Evolutionary conservation across 108 stramenopile species (phyloP), one percentile per base, ranked within the genome.

Genomic region (Skeletonema marinoi): DNA sequence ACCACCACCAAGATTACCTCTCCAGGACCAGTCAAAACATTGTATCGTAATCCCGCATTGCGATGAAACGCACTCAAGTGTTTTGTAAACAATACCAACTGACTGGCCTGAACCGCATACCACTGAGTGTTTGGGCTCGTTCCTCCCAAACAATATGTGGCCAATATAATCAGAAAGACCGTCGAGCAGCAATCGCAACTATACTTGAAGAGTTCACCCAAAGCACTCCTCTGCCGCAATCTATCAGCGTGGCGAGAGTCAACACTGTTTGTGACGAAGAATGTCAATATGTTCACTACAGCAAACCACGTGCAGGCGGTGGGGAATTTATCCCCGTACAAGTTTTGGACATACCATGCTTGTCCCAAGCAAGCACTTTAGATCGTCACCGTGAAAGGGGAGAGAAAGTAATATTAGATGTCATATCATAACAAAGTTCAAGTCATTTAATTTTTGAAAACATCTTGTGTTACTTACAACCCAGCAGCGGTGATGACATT

Each of bases 141-240:
- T 30, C 87, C 90, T 9, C 90, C 92, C 78, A 93, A 75, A 74
- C 89, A 90, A 66, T 96, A 93, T 31, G 86, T 85, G 14, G 92
- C 91, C 71, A 94, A 77, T 8, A 96, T 77, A 29, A 78, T 70
- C 54, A 96, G 83, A 80, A 92, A 96, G 1, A 96, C 93, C 3
- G 96, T 93, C 36, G 89, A 80, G 39, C 83, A 82, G 74, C 88
- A 92, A 76, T 93, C 92, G 76, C 90, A 92, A 46, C 84, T 82
- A 67, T 96, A 94, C 70, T 96, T 94, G 87, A 96, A 96, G 16
- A 94, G 81, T 66, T 94, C 96, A 21, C 90, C 89, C 60, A 96
- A 77, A 2, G 96, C 83, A 42, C 91, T 93, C 3, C 84, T 81
- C 78, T 96, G 93, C 36, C 96, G 87, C 63, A 96, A 91, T 30